Base-by-base conservation (phyloP, 1,139 yeast species). In the Zygosaccharomyces sapae region DNA sequence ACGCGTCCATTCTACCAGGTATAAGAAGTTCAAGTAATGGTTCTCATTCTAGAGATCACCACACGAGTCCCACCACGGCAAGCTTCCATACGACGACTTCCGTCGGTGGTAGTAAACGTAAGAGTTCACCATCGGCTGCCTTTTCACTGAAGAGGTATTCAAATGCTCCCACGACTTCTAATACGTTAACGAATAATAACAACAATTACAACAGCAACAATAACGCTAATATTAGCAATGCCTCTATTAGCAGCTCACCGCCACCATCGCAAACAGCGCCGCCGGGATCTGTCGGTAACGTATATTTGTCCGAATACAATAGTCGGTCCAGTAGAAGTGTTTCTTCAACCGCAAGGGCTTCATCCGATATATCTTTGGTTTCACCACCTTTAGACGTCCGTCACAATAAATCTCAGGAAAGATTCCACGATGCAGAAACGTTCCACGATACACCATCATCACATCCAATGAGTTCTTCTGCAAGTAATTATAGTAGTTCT, bases 131-230 rank as follows among this genome's bases (percentile, higher is more conserved):
- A 13, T 38, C 51, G 7, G 44, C 51, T 8, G 42, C 43, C 9
- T 42, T 48, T 36, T 46, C 51, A 2, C 20, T 46, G 25, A 48
- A 43, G 30, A 40, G 44, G n/a, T 39, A 45, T 9, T 38, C 49
- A 13, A 48, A 41, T 43, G 43, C 48, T 7, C 41, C 41, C 5
- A 27, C 34, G 5, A 7, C 5, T 38, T 24, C 41, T 10, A 29
- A 24, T 9, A 22, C 7, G 25, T 22, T 22, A 22, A 22, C 25
- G 25, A 22, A 22, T 9, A n/a, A n/a, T n/a, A 22, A 22, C 25
- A 22, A 22, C 25, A 22, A 22, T 22, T n/a, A n/a, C n/a, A 31
- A 6, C 8, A n/a, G 18, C 9, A 31, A 8, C 4, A 7, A 8
- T 31, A 13, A 8, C 8, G 18, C 9, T 13, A 31, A 13, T 8